Conservation (phyloP, 139 green algal species). For the Coelastrella sp. region DNA sequence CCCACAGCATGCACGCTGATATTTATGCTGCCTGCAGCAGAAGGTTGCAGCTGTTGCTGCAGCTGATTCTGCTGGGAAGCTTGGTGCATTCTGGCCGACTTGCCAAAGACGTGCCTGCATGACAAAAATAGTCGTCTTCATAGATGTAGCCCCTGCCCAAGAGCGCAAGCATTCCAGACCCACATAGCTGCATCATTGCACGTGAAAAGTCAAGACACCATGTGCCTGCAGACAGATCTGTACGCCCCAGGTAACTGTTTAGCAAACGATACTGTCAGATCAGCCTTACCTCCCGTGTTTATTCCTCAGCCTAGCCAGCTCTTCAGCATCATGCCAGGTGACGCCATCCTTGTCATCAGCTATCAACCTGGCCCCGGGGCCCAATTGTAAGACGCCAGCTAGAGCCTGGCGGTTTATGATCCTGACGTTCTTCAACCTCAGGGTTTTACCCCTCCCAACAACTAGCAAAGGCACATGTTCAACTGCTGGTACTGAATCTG, state of each 20-base stretch:
- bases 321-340: constrained; percentile 36
- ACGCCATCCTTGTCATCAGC: constrained; percentile 63
- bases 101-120: constrained; percentile 27
- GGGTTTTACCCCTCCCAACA: constrained; percentile 75
- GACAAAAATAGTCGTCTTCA: background rate
- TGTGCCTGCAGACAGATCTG: too few species aligned
- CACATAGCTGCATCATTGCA: too few species aligned
- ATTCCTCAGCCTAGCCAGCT: constrained; percentile 15
- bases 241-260: too few species aligned
- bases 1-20: constrained; percentile 21
- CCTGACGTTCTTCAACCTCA: constrained; percentile 85
- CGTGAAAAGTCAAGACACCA: too few species aligned
- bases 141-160: background rate
- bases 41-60: background rate
- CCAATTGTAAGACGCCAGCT: constrained; percentile 74
- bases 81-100: background rate
- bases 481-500: constrained; percentile 58
- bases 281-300: constrained; percentile 26
- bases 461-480: constrained; percentile 88
- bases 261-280: too few species aligned
- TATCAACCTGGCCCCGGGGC: constrained; percentile 63
- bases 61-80: background rate
- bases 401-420: constrained; percentile 81
- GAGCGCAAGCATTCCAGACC: too few species aligned
- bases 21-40: constrained; percentile 34